These are phyloP conservation scores for Hirschioporus abietinus DNA, from an alignment of 768 basidiomycete species.

Conservation along the genomic window DNA sequence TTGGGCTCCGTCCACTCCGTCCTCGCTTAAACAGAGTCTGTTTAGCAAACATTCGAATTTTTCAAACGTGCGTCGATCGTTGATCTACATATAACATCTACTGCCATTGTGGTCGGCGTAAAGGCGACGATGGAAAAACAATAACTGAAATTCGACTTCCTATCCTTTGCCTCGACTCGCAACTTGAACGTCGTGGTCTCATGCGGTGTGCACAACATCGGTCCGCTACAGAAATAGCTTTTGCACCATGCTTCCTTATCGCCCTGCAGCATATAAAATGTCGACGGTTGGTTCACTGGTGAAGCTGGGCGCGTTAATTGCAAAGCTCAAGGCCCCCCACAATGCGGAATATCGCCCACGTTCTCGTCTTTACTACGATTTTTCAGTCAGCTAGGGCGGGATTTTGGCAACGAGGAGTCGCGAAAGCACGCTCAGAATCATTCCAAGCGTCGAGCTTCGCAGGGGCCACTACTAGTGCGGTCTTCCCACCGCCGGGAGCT, in stretches of 20 bases:
- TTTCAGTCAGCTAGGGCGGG: background rate
- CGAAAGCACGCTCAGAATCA: conserved; percentile 2
- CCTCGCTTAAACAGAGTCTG: background rate
- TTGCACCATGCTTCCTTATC: background rate
- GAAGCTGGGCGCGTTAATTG: background rate
- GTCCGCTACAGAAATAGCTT: background rate
- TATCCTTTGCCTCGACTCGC: background rate
- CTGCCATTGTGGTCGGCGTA: background rate
- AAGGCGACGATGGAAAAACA: background rate
- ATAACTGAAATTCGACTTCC: background rate
- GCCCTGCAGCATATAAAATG: background rate
- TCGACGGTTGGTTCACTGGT: background rate
- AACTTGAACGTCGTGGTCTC: background rate
- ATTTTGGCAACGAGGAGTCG: background rate
- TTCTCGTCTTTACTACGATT: background rate
- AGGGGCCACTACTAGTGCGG: conserved; percentile 35
- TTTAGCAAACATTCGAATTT: background rate
- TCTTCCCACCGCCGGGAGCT: conserved; percentile 37
- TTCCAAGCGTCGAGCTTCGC: conserved; percentile 33
- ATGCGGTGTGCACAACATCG: background rate
- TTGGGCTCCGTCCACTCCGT: background rate
- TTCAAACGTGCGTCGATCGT: background rate
- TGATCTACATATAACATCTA: background rate
- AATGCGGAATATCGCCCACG: background rate
- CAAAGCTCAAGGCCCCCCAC: background rate